Percentiles rank a stretch among this genome's conserved stretches.
phyloP scores from a whole-genome alignment of 2,329 filamentous ascomycete genomes.

The Leptographium flavum region DNA sequence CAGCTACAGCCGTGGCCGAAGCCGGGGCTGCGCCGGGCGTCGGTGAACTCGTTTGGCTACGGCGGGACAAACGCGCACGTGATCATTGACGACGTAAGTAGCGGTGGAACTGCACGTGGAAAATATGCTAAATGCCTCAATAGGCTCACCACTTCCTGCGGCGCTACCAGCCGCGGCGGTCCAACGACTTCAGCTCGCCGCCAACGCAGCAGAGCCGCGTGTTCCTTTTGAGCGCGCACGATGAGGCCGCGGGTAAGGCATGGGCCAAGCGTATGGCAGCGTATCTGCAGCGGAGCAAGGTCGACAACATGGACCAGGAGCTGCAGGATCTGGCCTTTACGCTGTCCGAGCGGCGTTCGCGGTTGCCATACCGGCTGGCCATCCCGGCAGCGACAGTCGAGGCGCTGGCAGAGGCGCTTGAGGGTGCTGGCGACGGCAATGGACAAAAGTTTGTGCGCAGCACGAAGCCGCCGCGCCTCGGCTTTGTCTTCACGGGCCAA shows the following conservation, averaged over 20 bases:
- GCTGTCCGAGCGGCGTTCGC: conserved; percentile 16
- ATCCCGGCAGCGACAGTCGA: background rate
- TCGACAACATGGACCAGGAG: background rate
- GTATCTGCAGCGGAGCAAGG: background rate
- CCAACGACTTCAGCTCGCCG: background rate
- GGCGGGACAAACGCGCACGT: conserved; percentile 17
- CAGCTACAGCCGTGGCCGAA: background rate
- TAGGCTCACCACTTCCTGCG: background rate
- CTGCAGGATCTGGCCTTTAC: conserved; percentile 11
- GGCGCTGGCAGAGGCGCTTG: too few species aligned
- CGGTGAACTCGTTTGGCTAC: conserved; percentile 32
- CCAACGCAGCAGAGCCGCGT: background rate
- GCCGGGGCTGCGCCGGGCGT: conserved; percentile 11
- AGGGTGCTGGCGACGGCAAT: too few species aligned
- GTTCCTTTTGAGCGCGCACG: background rate
- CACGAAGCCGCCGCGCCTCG: background rate
- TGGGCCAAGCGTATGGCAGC: background rate
- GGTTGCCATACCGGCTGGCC: conserved; percentile 3
- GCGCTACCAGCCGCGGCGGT: background rate
- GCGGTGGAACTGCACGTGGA: too few species aligned
- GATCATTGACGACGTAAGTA: too few species aligned
- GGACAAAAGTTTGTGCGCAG: too few species aligned
- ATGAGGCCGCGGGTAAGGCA: background rate
- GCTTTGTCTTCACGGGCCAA: conserved; percentile 16
- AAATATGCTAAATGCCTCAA: too few species aligned